Evolutionary conservation across 139 green algal genomes (phyloP), one percentile per base, ranked within the genome.

Genomic region (Nannochloris sp.): DNA sequence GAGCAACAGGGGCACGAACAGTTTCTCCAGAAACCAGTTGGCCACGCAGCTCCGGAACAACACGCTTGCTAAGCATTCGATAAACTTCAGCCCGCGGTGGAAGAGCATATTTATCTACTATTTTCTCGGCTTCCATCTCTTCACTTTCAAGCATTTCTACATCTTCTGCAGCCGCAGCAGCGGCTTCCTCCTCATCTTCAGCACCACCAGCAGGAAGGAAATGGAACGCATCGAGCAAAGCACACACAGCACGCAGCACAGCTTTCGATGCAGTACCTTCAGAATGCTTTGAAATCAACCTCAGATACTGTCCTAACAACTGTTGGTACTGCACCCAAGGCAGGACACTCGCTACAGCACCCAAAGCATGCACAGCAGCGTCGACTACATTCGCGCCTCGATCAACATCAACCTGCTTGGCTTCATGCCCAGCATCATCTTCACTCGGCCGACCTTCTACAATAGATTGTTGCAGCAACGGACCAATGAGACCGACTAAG

Each of bases 151-250:
- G 35, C 24, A 47, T 27, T 31, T 33, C 19, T 24, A 36, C 32
- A 67, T n/a, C n/a, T n/a, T n/a, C n/a, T n/a, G n/a, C n/a, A n/a
- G n/a, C n/a, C n/a, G n/a, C n/a, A n/a, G 56, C 56, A 53, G 56
- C 25, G 34, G 63, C 35, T 3, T 66, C 70, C 1, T 25, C 58
- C n/a, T 73, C 80, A 4, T 57, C 8, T 15, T 48, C 45, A 24
- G 71, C 60, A 36, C 81, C 54, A 60, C n/a, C n/a, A n/a, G n/a
- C n/a, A n/a, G n/a, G n/a, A n/a, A n/a, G n/a, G n/a, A 93, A 93
- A 76, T 93, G 87, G 75, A 93, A 93, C 5, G 75, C 71, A 48
- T 95, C 89, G 6, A 95, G 67, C 25, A 96, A 76, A 12, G 74
- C 61, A 58, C 86, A 95, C 27, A 88, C 81, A 4, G 81, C 75